phyloP scores from a whole-genome alignment of 192 early-diverging fungal species.

The Umbelopsis ramanniana region DNA sequence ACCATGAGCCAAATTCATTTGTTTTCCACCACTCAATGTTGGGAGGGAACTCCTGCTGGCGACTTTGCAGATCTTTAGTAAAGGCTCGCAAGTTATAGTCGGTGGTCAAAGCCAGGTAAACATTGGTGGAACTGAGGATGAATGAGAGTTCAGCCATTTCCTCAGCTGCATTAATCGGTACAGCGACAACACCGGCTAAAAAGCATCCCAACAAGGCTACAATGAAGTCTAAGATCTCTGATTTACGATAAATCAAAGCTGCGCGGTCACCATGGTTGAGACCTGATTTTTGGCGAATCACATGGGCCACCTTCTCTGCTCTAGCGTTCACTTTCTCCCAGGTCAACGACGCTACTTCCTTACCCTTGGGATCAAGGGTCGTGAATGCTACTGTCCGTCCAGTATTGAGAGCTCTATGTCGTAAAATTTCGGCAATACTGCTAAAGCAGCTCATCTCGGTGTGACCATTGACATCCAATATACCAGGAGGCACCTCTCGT shows the following conservation, averaged over 20 bases:
- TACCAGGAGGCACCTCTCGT: conserved; percentile 46
- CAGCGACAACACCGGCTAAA: conserved; percentile 79
- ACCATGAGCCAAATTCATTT: conserved; percentile 71
- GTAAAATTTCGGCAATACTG: conserved; percentile 68
- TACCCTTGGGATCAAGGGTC: conserved; percentile 74
- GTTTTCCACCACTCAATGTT: conserved; percentile 84
- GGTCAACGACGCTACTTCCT: conserved; percentile 67
- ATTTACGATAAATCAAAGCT: conserved; percentile 80
- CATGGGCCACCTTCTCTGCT: conserved; percentile 72
- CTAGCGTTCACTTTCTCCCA: conserved; percentile 75
- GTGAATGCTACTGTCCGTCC: conserved; percentile 65
- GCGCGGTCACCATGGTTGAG: conserved; percentile 69
- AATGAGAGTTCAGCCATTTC: conserved; percentile 79
- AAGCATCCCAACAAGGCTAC: conserved; percentile 83
- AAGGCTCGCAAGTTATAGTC: conserved; percentile 77
- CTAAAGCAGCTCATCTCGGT: conserved; percentile 57
- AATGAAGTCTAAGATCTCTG: conserved; percentile 83
- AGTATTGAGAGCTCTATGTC: conserved; percentile 66
- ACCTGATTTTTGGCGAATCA: conserved; percentile 65
- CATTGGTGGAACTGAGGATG: conserved; percentile 69
- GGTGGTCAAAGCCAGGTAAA: conserved; percentile 78
- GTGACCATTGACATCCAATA: conserved; percentile 35
- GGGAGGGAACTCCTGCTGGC: conserved; percentile 65
- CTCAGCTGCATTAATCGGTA: conserved; percentile 83
- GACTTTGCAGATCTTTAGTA: conserved; percentile 68